These are phyloP conservation scores for Rosa persica DNA, from an alignment of 306 rosid species.

Conservation along the genomic window DNA sequence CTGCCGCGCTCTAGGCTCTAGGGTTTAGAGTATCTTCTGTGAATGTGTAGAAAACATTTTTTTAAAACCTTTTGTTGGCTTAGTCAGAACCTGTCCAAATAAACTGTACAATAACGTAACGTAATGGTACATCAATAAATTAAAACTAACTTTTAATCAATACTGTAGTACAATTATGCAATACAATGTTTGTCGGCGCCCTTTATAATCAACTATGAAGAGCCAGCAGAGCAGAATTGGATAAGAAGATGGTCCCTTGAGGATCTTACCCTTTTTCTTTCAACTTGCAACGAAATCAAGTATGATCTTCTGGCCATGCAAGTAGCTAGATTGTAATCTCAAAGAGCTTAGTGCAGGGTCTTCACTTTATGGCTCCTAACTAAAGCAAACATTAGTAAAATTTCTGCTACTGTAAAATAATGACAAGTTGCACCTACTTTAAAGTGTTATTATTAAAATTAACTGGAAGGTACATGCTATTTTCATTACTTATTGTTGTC, in stretches of 20 bases:
- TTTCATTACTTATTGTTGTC: background rate
- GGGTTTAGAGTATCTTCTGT: too few species aligned
- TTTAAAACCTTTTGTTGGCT: too few species aligned
- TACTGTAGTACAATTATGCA: background rate
- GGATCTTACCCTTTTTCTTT: background rate
- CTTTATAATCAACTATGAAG: too few species aligned
- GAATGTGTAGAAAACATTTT: too few species aligned
- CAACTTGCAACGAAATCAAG: slow-evolving; percentile 7
- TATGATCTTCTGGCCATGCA: slow-evolving; percentile 28
- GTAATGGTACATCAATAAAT: background rate
- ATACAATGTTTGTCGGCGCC: background rate
- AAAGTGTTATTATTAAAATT: slow-evolving; percentile 16
- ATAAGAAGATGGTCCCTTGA: slow-evolving; percentile 14
- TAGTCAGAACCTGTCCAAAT: too few species aligned
- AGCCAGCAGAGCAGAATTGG: slow-evolving; percentile 2
- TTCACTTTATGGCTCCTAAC: slow-evolving; percentile 20
- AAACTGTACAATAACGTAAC: too few species aligned
- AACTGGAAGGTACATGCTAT: background rate
- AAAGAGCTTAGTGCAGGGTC: background rate
- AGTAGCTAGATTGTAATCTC: slow-evolving; percentile 35
- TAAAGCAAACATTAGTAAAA: slow-evolving; percentile 25
- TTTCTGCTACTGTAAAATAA: background rate
- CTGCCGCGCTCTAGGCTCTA: too few species aligned
- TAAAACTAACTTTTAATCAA: background rate
- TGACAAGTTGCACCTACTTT: slow-evolving; percentile 16